A percentile compares a stretch with the other conserved stretches of the same genome.
phyloP scores from a whole-genome alignment of 2,329 filamentous ascomycete species.

The Cercospora brassicicola region DNA sequence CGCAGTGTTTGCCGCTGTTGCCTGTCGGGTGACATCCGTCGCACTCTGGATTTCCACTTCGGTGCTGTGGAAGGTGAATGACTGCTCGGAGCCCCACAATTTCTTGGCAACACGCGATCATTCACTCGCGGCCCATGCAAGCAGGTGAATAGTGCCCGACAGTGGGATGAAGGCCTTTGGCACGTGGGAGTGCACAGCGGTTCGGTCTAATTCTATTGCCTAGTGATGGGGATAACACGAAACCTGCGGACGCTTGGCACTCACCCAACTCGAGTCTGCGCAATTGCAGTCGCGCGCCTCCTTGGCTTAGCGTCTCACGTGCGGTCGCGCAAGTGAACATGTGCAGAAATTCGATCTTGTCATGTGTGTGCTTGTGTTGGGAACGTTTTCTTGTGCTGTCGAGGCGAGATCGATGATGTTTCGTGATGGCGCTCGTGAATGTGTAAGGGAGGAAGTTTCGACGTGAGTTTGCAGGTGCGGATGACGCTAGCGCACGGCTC shows the following conservation, averaged over 20 bases:
- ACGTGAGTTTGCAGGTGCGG: slow-evolving; percentile 10
- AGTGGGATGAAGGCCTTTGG: not conserved
- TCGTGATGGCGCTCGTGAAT: not conserved
- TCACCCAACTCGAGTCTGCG: slow-evolving; percentile 3
- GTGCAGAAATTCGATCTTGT: not conserved
- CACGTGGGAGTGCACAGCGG: not conserved
- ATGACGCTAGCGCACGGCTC: slow-evolving; percentile 8
- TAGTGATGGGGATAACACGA: not conserved
- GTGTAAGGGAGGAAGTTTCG: slow-evolving; percentile 8
- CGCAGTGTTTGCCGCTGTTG: not conserved
- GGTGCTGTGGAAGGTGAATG: not conserved
- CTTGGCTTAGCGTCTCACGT: slow-evolving; percentile 4
- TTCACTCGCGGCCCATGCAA: not conserved
- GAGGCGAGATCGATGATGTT: not conserved
- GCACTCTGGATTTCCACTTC: not conserved
- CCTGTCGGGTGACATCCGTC: not conserved
- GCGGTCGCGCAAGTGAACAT: slow-evolving; percentile 3
- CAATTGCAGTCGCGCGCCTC: not conserved
- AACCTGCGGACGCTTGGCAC: not conserved
- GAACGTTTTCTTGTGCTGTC: not conserved
- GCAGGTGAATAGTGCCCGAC: not conserved
- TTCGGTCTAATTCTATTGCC: not conserved
- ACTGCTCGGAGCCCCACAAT: not conserved
- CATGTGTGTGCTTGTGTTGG: not conserved
- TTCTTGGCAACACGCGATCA: not conserved